Base-by-base conservation (phyloP, 805 yeast genomes). In the Metschnikowia aberdeeniae region DNA sequence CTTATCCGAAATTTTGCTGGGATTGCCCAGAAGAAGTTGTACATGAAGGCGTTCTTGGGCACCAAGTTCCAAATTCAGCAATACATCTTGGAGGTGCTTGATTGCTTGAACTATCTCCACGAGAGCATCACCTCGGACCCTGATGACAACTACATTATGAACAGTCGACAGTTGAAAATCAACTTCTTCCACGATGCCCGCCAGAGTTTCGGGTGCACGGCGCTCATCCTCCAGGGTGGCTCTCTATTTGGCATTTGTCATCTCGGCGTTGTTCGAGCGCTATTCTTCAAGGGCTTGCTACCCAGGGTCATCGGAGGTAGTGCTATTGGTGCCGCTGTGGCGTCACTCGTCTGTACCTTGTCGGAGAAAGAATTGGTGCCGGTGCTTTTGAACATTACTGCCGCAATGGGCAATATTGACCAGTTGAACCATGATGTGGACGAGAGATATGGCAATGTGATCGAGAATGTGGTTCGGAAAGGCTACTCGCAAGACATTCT, bases 191-290 rank as follows among this genome's bases (percentile, higher is more conserved):
- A 82, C 61, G 97, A 84, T 66, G 88, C 87, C 13, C 78, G 87
- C 55, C 89, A 89, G 61, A 82, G 95, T 0, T 79, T 86, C 62
- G 99, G 99, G 0, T 79, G 88, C 39, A 89, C 98, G 0, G 97
- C 97, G 0, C 70, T 93, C 45, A 79, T 92, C 32, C 69, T 93
- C 22, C 97, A 93, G 64, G 99, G 99, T 26, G 98, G 99, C 2
- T 86, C 97, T 0, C 67, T 93, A 19, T 93, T 92, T 67, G 98
- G 99, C 0, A 68, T 93, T 50, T 90, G 96, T 57, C 99, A 93
- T 63, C 61, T 93, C 30, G 99, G 99, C 1, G 96, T 90, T 1
- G 86, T 92, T 7, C 84, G 85, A 51, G 92, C 93, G 0, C 70
- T 93, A n/a, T 78, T 84, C 49, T 76, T 77, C 52, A 81, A 84